Evolutionary conservation across 345 rosid species (phyloP), one percentile per base, ranked within the genome.

Genomic region (Lumnitzera racemosa): DNA sequence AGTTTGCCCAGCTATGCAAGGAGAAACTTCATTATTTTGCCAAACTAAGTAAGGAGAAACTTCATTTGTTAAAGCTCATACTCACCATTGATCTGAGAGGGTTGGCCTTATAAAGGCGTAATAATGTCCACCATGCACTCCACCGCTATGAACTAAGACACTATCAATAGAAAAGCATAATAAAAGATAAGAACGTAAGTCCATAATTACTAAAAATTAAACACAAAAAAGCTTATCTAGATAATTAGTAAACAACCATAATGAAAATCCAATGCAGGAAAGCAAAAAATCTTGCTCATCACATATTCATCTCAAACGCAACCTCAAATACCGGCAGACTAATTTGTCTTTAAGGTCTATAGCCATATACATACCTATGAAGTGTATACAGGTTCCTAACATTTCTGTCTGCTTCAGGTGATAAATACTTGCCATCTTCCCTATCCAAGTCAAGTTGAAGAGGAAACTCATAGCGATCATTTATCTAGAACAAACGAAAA

Each of bases 111-210:
- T 91, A 69, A 81, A 91, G 55, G 98, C 98, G 82, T 91, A 91
- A 71, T 91, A 91, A 67, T 91, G 98, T 56, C 98, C 98, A 61
- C 98, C 98, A 62, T 91, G 98, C 66, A 91, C 86, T 53, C 98
- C 98, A 63, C 98, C 98, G 36, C 98, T 91, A 54, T 91, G 98
- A 79, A 91, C 98, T 76, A 91, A 78, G 66, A 91, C 98, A 63
- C 98, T 91, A 82, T 62, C 69, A 16, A 60, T 57, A 59, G 54
- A 58, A 23, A 69, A 13, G 49, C 0, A 13, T 24, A 36, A 24
- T 4, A 55, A 23, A 23, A 55, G 17, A 12, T 41, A 52, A 15
- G 29, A 24, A 17, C 58, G 25, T 25, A 14, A 53, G 14, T 23
- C 7, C 56, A 53, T 15, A 23, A 12, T 11, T 24, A 13, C 31